Base-by-base conservation (phyloP, 2,329 filamentous ascomycete species). In the Trichoderma hamatum region DNA sequence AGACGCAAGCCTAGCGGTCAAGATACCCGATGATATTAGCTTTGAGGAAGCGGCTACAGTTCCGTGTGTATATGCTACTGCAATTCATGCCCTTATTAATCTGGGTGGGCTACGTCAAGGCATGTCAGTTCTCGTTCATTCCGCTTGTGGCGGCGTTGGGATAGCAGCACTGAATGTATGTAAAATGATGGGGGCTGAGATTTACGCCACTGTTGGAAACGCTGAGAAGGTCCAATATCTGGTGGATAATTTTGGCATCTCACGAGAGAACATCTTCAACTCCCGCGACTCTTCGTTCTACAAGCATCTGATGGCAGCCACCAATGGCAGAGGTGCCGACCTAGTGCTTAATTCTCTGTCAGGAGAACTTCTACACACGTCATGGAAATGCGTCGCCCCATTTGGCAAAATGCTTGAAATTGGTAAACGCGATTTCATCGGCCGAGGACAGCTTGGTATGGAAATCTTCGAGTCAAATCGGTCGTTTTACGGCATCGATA, bases 371-470 rank as follows among this genome's bases (percentile, higher is more conserved):
- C 73, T 85, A 0, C 80, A 80, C 21, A 77, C 79, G 3, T 78
- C 80, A 0, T 85, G 81, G 82, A 70, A 78, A 0, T 84, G 82
- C 56, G 74, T 86, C 3, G 82, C 83, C 1, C 72, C 77, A 5
- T 82, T 80, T 58, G 84, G 82, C 0, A 77, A 73, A 3, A 80
- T 86, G 74, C 68, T 85, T 0, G 83, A 85, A 64, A 80, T 85
- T n/a, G 82, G 82, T 7, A 82, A 81, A 70, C 74, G 78, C 6
- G 82, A 84, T 56, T 74, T 84, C 1, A 72, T 79, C 1, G 78
- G 79, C 0, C 78, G 80, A 26, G 80, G 77, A 2, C 73, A 76
- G 6, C 76, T 87, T 5, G 79, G 80, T 1, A 84, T 87, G 82
- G 71, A 78, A 0, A 75, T 78, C 0, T 87, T 88, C 49, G 74